A percentile compares a stretch with the other conserved stretches of the same genome.
phyloP scores from a whole-genome alignment of 345 rosid species.

The Boechera stricta region DNA sequence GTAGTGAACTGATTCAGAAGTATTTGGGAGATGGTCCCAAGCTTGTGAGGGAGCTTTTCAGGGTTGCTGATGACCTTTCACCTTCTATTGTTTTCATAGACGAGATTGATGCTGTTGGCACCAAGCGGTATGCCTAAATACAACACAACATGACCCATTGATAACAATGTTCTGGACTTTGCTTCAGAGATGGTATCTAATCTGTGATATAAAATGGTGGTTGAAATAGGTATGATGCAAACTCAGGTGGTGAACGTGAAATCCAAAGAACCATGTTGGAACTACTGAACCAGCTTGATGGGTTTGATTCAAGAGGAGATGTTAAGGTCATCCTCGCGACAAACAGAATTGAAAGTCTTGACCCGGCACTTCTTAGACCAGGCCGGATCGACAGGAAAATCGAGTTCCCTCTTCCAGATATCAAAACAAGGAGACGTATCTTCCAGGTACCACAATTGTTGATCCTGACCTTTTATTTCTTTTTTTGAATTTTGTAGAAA shows the following conservation, averaged over 20 bases:
- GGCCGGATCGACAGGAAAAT: constrained; percentile 94
- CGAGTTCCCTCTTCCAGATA: constrained; percentile 96
- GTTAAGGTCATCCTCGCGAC: constrained; percentile 97
- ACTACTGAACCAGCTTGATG: constrained; percentile 87
- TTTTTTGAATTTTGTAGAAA: neutral
- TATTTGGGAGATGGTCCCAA: constrained; percentile 98
- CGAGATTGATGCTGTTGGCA: constrained; percentile 98
- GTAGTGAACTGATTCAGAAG: constrained; percentile 95
- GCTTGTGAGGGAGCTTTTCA: constrained; percentile 89
- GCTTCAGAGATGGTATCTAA: neutral
- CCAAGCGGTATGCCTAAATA: constrained; percentile 67
- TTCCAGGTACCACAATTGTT: constrained; percentile 63
- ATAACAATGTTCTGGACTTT: neutral
- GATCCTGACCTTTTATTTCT: neutral
- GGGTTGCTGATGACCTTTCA: constrained; percentile 94
- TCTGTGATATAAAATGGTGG: neutral
- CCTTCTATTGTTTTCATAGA: constrained; percentile 96
- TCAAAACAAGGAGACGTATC: constrained; percentile 93
- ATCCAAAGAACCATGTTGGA: constrained; percentile 99
- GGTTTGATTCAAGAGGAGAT: constrained; percentile 96
- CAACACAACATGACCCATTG: neutral
- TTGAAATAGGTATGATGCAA: constrained; percentile 74
- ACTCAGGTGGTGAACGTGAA: constrained; percentile 97
- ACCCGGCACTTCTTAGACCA: constrained; percentile 96
- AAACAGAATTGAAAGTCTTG: constrained; percentile 90